Evolutionary conservation across 768 basidiomycete species (phyloP), one percentile per base, ranked within the genome.

Genomic region (Pholiota molesta): DNA sequence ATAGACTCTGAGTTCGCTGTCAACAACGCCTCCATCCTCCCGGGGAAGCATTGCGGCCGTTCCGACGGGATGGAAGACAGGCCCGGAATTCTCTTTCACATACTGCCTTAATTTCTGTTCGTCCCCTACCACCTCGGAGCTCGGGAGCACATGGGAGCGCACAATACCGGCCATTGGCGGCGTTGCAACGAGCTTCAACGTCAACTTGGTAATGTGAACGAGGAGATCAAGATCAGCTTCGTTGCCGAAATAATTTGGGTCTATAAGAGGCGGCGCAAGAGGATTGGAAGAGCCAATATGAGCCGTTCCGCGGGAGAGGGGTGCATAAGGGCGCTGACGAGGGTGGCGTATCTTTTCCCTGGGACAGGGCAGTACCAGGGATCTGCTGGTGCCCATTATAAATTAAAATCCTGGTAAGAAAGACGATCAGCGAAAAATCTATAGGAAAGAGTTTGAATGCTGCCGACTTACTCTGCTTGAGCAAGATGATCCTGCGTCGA

Each of bases 21-120:
- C 63, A n/a, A 64, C 63, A 1, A 64, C 63, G 8, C 59, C 59
- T 17, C 63, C 63, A 13, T 65, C 63, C 17, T 57, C 56, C 4
- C 23, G 33, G 8, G 63, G 63, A 39, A 58, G 63, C 63, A 65
- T 65, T 14, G 60, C 47, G n/a, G 63, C 55, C 2, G 60, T 64
- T 35, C 64, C 64, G 9, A 65, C 45, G 7, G 64, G 64, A 37
- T 65, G 64, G 29, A 59, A 65, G 17, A 62, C 60, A n/a, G 64
- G 35, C n/a, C 31, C 29, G 10, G 49, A 40, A 14, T 35, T 40
- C 9, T 57, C 35, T n/a, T 52, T 59, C 42, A 60, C 55, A 39
- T 37, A 59, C n/a, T 59, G 35, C 13, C 47, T 44, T 44, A 63
- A 31, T 3, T 54, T 40, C n/a, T 55, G 52, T 8, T 61, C 28